These are phyloP conservation scores for Barbatosphaeria neglecta DNA, from an alignment of 495 filamentous ascomycete genomes.

Conservation along the genomic window DNA sequence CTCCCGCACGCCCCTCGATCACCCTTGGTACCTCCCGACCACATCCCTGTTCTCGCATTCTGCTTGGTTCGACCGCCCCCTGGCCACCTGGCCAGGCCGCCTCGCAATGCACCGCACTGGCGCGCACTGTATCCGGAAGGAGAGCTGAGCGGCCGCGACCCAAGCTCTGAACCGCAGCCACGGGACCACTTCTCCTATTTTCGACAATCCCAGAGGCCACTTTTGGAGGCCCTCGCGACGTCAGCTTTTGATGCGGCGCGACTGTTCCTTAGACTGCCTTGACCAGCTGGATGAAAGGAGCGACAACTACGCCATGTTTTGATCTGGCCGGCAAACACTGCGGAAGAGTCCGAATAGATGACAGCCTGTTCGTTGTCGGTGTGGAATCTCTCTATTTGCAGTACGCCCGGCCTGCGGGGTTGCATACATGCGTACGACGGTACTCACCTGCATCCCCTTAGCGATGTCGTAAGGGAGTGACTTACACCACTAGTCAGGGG, in stretches of 20 bases:
- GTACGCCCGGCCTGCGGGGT: too few species aligned
- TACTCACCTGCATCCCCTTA: neutral
- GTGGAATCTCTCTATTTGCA: too few species aligned
- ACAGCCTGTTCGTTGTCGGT: too few species aligned
- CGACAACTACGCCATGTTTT: too few species aligned
- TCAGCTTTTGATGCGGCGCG: neutral
- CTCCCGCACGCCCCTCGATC: too few species aligned
- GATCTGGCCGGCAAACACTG: too few species aligned
- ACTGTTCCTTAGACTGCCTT: neutral
- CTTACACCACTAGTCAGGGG: constrained; percentile 6
- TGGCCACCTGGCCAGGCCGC: neutral
- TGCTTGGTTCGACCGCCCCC: neutral
- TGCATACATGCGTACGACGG: too few species aligned
- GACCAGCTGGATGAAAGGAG: neutral
- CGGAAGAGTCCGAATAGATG: too few species aligned
- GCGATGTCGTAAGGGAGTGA: too few species aligned
- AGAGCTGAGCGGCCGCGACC: neutral
- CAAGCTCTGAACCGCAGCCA: neutral
- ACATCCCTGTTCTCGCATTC: neutral
- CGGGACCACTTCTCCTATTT: neutral
- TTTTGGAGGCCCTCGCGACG: neutral
- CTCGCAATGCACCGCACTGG: neutral
- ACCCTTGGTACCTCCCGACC: neutral
- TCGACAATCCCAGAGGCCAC: neutral
- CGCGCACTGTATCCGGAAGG: neutral